phyloP scores from a whole-genome alignment of 192 early-diverging fungal species.

The Coemansia sp. region DNA sequence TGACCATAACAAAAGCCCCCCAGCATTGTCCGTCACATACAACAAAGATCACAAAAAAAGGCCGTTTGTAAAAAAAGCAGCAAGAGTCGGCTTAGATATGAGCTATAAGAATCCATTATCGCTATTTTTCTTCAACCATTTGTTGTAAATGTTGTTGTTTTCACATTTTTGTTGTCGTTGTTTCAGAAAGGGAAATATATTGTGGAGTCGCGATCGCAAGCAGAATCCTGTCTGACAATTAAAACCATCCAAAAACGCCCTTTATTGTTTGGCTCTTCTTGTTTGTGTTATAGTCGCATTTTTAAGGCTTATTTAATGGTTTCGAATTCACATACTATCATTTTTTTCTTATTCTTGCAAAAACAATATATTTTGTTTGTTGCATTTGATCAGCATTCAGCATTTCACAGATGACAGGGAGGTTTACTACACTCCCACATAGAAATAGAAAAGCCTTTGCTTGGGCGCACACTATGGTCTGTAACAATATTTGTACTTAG shows the following conservation, averaged over 20 bases:
- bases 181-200: conserved; percentile 5
- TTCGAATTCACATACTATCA: no score
- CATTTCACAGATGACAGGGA: no score
- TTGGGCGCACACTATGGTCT: no score
- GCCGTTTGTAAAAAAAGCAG: neutral
- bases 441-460: no score
- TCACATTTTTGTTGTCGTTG: neutral
- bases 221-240: neutral
- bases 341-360: neutral
- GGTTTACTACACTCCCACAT: no score
- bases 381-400: no score
- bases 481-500: no score
- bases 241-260: neutral
- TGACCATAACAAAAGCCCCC: conserved; percentile 1
- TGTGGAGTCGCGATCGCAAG: neutral
- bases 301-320: neutral
- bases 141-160: neutral
- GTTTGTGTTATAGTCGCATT: neutral
- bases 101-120: neutral
- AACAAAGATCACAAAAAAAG: neutral
- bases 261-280: neutral
- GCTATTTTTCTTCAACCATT: neutral
- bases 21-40: neutral
- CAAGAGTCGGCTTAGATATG: neutral
- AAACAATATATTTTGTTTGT: neutral